phyloP scores from a whole-genome alignment of 2,329 filamentous ascomycete genomes.

The Exophiala sp. region DNA sequence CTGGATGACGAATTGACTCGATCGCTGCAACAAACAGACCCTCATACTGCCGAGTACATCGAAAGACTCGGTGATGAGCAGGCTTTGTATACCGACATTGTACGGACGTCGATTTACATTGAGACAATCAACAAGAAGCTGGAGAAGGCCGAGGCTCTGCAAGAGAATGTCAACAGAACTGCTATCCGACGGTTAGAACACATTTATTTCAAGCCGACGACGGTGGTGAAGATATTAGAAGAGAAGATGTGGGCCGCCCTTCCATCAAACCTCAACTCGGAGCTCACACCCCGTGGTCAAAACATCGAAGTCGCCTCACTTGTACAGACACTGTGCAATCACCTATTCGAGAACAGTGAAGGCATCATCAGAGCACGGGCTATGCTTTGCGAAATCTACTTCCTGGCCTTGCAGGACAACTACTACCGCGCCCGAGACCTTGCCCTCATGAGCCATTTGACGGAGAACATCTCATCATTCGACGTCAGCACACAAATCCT shows the following conservation, averaged over 20 bases:
- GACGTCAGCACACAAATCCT: constrained; percentile 97
- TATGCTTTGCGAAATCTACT: constrained; percentile 98
- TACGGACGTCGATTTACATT: constrained; percentile 83
- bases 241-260: constrained; percentile 88
- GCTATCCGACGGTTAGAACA: constrained; percentile 94
- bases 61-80: constrained; percentile 90
- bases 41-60: constrained; percentile 97
- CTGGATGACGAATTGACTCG: constrained; percentile 95
- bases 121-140: constrained; percentile 70
- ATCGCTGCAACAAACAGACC: constrained; percentile 96
- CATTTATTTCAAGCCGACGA: constrained; percentile 97
- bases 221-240: constrained; percentile 90
- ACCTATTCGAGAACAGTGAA: constrained; percentile 90
- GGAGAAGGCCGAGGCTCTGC: constrained; percentile 64
- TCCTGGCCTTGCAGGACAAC: constrained; percentile 92
- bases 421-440: constrained; percentile 98
- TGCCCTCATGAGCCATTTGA: constrained; percentile 99
- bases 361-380: constrained; percentile 93
- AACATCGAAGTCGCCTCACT: constrained; percentile 68
- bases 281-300: constrained; percentile 70
- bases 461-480: constrained; percentile 95
- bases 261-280: constrained; percentile 66
- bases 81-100: constrained; percentile 84
- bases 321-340: constrained; percentile 85
- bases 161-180: constrained; percentile 87